Base-by-base conservation (phyloP, 352 stramenopile species). In the Phytophthora podocarpi region DNA sequence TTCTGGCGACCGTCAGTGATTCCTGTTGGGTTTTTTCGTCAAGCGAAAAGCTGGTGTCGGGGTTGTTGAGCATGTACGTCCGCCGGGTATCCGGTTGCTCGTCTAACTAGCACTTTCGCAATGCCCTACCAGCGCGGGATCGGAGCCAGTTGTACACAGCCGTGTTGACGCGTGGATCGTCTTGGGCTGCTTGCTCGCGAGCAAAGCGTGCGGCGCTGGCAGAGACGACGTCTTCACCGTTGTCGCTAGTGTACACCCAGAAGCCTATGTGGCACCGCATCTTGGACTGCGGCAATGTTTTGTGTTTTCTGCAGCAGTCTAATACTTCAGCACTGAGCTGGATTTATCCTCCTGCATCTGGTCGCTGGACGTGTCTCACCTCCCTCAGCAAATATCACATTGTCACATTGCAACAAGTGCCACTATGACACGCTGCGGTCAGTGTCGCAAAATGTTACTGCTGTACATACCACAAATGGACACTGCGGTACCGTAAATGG, bases 181-280 rank as follows among this genome's bases (percentile, higher is more conserved):
- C 52, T 53, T 61, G 52, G 13, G 31, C 8, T 2, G 41, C 21
- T 46, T 53, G 31, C 1, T 43, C 40, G 4, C 26, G 15, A 7
- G 41, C 52, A 12, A 53, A 61, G 10, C 20, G n/a, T 40, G 21
- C 31, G 28, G 41, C 31, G 18, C 12, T 52, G 2, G 8, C 4
- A 8, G 52, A 61, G 1, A 52, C 26, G n/a, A n/a, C n/a, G 11
- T 36, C 30, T 12, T 3, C 13, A 12, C n/a, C 24, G n/a, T 41
- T 32, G 1, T 27, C 48, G n/a, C 0, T 15, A 16, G 48, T 24
- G 23, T 37, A 37, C 15, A 32, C 16, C 35, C 23, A 56, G 12
- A 56, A 56, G 32, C 23, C 24, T 45, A 32, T 20, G 34, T 56
- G 48, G 34, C 15, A 56, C 15, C 15, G 34, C 46, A 55, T 55